Percentiles rank a stretch among this genome's conserved stretches.
Evolutionary conservation across 139 green algal genomes (phyloP).

Genomic region (Pycnococcus provasolii): DNA sequence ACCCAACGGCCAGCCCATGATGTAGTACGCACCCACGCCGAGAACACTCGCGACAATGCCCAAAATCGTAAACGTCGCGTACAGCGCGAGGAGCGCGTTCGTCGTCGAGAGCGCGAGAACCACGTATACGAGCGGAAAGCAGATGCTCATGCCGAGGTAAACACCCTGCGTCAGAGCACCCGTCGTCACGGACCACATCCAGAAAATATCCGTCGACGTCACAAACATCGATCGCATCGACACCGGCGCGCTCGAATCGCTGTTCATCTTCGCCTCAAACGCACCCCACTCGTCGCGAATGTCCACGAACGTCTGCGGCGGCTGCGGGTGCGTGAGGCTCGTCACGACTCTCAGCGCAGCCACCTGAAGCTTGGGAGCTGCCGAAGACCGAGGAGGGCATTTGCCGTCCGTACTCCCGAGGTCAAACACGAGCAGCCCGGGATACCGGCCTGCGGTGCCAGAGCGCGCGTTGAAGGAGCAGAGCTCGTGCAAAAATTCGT

Average conservation of each 20-base stretch:
- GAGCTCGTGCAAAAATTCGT: too few relatives aligned
- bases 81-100: conserved; percentile 31
- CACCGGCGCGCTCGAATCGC: not conserved
- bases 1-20: conserved; percentile 38
- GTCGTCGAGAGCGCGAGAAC: conserved; percentile 34
- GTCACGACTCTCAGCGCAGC: too few relatives aligned
- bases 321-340: too few relatives aligned
- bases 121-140: conserved; percentile 29
- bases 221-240: not conserved
- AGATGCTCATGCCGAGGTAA: conserved; percentile 8
- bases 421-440: too few relatives aligned
- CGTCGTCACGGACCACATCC: conserved; percentile 17
- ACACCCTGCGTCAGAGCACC: conserved; percentile 7
- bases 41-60: conserved; percentile 34
- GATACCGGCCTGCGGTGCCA: too few relatives aligned
- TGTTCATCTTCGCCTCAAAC: not conserved
- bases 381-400: too few relatives aligned
- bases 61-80: conserved; percentile 30
- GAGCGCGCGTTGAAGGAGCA: too few relatives aligned
- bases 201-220: conserved; percentile 11
- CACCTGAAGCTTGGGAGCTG: too few relatives aligned
- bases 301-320: too few relatives aligned
- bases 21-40: conserved; percentile 17
- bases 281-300: not conserved
- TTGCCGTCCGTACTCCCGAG: too few relatives aligned